Evolutionary conservation across 805 yeast species (phyloP).

Genomic region (Spathaspora boniae): DNA sequence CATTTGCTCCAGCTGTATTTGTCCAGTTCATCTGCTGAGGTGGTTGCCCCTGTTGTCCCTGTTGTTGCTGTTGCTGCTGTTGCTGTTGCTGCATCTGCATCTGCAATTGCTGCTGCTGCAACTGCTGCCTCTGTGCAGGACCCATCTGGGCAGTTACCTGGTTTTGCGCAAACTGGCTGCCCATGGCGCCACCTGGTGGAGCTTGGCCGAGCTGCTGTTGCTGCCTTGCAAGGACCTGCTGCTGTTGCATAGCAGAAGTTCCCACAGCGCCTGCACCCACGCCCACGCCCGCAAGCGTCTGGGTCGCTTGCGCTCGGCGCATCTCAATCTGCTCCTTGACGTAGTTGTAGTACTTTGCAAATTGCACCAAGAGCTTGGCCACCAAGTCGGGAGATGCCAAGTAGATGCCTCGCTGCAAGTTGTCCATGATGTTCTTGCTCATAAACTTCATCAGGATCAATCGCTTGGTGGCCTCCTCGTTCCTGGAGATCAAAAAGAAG

Average conservation of each 20-base stretch:
- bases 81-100: constrained; percentile 8
- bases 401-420: constrained; percentile 58
- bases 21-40: constrained; percentile 7
- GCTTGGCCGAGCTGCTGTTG: constrained; percentile 9
- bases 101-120: constrained; percentile 20
- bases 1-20: constrained; percentile 2
- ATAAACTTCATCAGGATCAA: constrained; percentile 75
- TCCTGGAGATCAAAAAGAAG: constrained; percentile 71
- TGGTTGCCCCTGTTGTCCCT: background rate
- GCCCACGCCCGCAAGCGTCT: too few relatives aligned
- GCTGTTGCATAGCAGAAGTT: constrained; percentile 13
- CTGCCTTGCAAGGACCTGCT: constrained; percentile 8
- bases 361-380: constrained; percentile 66
- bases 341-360: constrained; percentile 69
- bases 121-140: constrained; percentile 13
- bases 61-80: constrained; percentile 7
- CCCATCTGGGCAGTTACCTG: too few relatives aligned
- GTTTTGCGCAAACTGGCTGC: too few relatives aligned
- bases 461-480: constrained; percentile 70
- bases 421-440: constrained; percentile 73
- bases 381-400: constrained; percentile 71
- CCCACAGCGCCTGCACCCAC: background rate
- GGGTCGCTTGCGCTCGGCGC: constrained; percentile 31
- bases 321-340: constrained; percentile 59
- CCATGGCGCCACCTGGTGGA: too few relatives aligned